These are phyloP conservation scores for Nitzschia sp. DNA, from an alignment of 108 stramenopile genomes.

Conservation along the genomic window DNA sequence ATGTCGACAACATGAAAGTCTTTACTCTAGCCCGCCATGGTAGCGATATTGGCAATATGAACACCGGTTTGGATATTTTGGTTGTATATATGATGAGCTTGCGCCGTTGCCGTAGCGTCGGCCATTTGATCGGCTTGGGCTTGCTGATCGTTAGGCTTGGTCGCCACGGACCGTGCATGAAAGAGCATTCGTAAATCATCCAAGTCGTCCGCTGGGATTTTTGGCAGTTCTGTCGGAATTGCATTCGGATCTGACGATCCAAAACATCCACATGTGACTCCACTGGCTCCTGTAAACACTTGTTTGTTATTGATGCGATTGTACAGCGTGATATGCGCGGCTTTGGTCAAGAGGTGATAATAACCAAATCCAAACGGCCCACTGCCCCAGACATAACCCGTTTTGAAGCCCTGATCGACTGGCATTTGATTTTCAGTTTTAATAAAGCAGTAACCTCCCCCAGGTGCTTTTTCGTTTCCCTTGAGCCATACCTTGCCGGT, in stretches of 20 bases:
- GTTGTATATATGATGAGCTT: conserved; percentile 2
- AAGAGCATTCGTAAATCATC: conserved; percentile 9
- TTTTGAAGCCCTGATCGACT: background rate
- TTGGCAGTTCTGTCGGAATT: background rate
- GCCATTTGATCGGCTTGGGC: background rate
- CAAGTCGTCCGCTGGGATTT: background rate
- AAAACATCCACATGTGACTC: conserved; percentile 2
- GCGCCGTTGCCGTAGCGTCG: conserved; percentile 3
- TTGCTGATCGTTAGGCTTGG: conserved; percentile 14
- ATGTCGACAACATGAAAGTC: no score
- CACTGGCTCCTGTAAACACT: background rate
- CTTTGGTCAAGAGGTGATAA: conserved; percentile 11
- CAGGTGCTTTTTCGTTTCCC: conserved; percentile 1
- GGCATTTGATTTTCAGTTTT: conserved; percentile 7
- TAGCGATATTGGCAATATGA: no score
- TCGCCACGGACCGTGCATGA: conserved; percentile 13
- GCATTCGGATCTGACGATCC: background rate
- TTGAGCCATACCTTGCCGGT: background rate
- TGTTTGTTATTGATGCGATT: background rate
- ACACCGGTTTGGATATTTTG: conserved; percentile 3
- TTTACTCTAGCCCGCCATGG: no score
- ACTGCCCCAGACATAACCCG: conserved; percentile 16
- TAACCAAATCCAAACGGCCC: conserved; percentile 14
- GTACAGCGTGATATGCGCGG: conserved; percentile 9
- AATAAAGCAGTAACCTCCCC: conserved; percentile 9